phyloP scores from a whole-genome alignment of 1,139 yeast genomes.

The Hyphopichia burtonii region DNA sequence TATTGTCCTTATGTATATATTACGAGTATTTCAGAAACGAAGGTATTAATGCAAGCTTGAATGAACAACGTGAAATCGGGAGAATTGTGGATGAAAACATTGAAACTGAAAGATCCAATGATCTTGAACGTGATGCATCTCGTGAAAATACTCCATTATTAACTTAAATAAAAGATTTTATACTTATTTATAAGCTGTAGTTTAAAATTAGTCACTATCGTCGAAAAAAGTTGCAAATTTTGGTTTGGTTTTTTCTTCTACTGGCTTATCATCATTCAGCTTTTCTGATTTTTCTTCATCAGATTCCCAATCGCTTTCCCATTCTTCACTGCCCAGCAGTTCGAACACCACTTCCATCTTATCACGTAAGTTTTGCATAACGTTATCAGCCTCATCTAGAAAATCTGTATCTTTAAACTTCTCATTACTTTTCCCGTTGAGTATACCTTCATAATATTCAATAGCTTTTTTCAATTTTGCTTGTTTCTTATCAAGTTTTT shows the following conservation, averaged over 20 bases:
- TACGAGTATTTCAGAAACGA: slow-evolving; percentile 32
- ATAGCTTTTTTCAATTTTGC: slow-evolving; percentile 8
- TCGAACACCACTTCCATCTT: slow-evolving; percentile 6
- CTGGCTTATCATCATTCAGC: slow-evolving; percentile 2
- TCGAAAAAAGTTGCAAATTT: slow-evolving; percentile 11
- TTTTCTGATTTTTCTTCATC: slow-evolving; percentile 5
- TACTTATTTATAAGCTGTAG: no score
- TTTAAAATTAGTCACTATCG: slow-evolving; percentile 4
- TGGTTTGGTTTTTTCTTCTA: slow-evolving; percentile 2
- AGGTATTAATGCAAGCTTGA: slow-evolving; percentile 27
- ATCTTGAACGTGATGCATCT: not conserved
- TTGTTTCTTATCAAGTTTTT: slow-evolving; percentile 18
- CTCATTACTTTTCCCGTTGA: slow-evolving; percentile 5
- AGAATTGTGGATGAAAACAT: slow-evolving; percentile 30
- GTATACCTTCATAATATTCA: slow-evolving; percentile 6
- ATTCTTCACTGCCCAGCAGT: slow-evolving; percentile 3
- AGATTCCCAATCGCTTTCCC: slow-evolving; percentile 8
- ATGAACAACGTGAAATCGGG: slow-evolving; percentile 33
- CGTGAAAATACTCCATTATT: not conserved
- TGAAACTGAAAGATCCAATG: not conserved
- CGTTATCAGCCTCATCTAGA: slow-evolving; percentile 31
- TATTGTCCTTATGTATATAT: slow-evolving; percentile 37
- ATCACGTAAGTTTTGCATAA: slow-evolving; percentile 19
- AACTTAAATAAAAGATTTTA: not conserved
- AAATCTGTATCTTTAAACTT: slow-evolving; percentile 31